phyloP scores from a whole-genome alignment of 441 rosid species.

The Populus hybrid region DNA sequence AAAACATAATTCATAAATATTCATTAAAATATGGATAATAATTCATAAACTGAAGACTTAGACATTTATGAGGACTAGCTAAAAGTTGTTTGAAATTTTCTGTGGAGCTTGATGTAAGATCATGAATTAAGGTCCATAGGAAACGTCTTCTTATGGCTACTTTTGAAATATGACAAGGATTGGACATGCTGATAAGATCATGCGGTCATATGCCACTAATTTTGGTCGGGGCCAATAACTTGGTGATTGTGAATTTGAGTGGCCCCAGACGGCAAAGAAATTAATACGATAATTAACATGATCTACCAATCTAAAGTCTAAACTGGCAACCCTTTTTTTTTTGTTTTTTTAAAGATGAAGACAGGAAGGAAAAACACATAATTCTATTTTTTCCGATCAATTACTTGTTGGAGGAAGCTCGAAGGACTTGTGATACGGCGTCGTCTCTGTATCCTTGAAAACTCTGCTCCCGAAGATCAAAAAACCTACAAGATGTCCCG shows the following conservation, averaged over 20 bases:
- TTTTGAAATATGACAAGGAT: background rate
- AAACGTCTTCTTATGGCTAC: background rate
- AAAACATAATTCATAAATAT: too few species aligned
- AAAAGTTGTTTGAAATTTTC: background rate
- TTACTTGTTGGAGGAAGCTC: slow-evolving; percentile 26
- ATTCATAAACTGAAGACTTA: too few species aligned
- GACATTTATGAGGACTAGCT: background rate
- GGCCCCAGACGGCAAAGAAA: background rate
- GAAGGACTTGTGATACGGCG: background rate
- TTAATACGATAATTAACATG: too few species aligned
- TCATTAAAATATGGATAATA: too few species aligned
- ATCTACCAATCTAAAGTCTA: background rate
- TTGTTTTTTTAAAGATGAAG: too few species aligned
- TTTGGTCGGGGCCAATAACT: background rate
- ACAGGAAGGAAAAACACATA: too few species aligned
- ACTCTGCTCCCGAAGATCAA: slow-evolving; percentile 42
- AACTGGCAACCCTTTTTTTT: background rate
- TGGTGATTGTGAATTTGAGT: background rate
- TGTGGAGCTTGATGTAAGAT: background rate
- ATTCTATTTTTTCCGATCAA: background rate
- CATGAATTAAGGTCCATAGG: background rate
- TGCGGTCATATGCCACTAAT: background rate
- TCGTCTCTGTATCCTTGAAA: slow-evolving; percentile 20
- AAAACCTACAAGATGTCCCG: slow-evolving; percentile 46
- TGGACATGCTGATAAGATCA: background rate